Percentiles rank a stretch among this genome's conserved stretches.
These are phyloP conservation scores for Quercus variabilis DNA, from an alignment of 306 rosid species.

Conservation along the genomic window DNA sequence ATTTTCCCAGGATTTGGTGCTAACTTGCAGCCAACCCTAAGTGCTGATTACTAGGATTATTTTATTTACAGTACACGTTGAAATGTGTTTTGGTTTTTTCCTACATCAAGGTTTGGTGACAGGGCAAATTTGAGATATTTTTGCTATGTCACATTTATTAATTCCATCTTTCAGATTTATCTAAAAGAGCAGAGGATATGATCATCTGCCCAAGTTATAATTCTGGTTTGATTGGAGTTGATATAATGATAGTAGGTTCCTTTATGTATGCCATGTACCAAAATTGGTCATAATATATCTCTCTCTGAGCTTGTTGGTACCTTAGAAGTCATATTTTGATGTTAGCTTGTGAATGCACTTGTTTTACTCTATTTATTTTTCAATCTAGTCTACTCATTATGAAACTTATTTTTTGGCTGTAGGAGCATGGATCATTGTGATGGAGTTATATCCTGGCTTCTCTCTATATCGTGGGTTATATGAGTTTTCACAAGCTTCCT, in stretches of 20 bases:
- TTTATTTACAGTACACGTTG: too few relatives aligned
- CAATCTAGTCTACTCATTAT: not conserved
- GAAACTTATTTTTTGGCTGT: slow-evolving; percentile 5
- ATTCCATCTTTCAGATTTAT: not conserved
- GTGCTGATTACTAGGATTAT: too few relatives aligned
- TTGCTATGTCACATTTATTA: not conserved
- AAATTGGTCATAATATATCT: not conserved
- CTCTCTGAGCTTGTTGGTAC: not conserved
- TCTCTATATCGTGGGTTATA: slow-evolving; percentile 74
- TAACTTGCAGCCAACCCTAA: too few relatives aligned
- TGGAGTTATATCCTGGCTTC: slow-evolving; percentile 82
- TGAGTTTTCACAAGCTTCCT: slow-evolving; percentile 61
- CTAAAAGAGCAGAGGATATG: not conserved
- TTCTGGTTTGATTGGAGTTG: not conserved
- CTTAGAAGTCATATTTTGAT: not conserved
- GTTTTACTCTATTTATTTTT: slow-evolving; percentile 11
- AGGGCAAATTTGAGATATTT: not conserved
- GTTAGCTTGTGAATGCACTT: not conserved
- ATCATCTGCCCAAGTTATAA: not conserved
- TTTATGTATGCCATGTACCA: too few relatives aligned
- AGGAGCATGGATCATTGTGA: slow-evolving; percentile 65
- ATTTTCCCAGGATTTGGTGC: too few relatives aligned
- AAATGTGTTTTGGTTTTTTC: too few relatives aligned
- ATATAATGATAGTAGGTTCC: not conserved
- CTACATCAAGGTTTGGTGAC: too few relatives aligned